phyloP scores from a whole-genome alignment of 2,329 filamentous ascomycete species.

The Alternaria angustiovoidea region DNA sequence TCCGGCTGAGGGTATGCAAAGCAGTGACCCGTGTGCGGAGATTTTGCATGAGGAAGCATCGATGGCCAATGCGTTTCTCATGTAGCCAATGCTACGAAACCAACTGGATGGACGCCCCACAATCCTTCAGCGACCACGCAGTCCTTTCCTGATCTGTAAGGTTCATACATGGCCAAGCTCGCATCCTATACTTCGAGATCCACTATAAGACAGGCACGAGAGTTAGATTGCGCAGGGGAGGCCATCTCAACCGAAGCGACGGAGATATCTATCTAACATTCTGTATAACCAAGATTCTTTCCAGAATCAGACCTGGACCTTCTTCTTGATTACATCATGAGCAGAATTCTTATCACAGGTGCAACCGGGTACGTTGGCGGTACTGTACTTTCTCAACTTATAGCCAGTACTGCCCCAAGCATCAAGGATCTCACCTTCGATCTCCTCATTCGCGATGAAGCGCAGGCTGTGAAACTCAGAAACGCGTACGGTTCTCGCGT shows the following conservation, averaged over 20 bases:
- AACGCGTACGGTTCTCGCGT: constrained; percentile 17
- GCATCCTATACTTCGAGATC: neutral
- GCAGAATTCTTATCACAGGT: constrained; percentile 25
- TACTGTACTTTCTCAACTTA: constrained; percentile 22
- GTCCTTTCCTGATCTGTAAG: neutral
- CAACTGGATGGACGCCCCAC: neutral
- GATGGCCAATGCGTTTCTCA: neutral
- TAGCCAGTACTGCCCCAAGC: constrained; percentile 10
- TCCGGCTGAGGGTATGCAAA: neutral
- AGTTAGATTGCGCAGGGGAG: neutral
- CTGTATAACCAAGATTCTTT: neutral
- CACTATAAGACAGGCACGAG: neutral
- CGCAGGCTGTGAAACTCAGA: constrained; percentile 15
- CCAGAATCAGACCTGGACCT: neutral
- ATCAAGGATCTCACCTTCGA: constrained; percentile 19
- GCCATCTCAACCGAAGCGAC: neutral
- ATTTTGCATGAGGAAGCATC: neutral
- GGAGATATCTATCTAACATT: neutral
- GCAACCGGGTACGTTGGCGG: constrained; percentile 28
- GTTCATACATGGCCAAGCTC: neutral
- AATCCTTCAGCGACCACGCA: neutral
- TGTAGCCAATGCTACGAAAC: neutral
- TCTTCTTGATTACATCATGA: constrained; percentile 9
- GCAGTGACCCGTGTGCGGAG: neutral
- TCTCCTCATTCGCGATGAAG: constrained; percentile 20